Base-by-base conservation (phyloP, 345 rosid species). In the Atalantia buxifolia region DNA sequence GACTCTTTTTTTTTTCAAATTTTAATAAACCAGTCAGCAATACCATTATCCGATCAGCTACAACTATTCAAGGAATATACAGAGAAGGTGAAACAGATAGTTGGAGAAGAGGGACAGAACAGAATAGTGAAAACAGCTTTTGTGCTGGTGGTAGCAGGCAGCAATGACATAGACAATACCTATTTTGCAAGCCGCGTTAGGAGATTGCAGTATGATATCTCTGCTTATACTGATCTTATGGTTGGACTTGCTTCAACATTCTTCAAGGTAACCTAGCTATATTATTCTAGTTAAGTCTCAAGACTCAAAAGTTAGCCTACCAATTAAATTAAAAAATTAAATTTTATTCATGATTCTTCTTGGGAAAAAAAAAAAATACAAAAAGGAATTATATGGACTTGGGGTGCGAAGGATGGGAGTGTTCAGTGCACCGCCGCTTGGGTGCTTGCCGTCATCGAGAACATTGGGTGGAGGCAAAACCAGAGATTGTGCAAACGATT, bases 151-250 rank as follows among this genome's bases (percentile, higher is more conserved):
- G 91, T 88, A 1, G 86, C 89, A 5, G 86, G 94, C 22, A 89
- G 89, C 77, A 83, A 90, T 28, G 94, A 90, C 74, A 84, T 90
- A 27, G 86, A 89, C 72, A 81, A 78, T 55, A 87, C 87, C 4
- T 90, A 86, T 50, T 87, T 87, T 53, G n/a, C 50, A 9, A 53
- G 83, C 0, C 78, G 84, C 10, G 38, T 75, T 40, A 72, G 88
- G 25, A 72, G 77, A 67, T 67, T 81, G 9, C 80, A 80, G 13
- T 87, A 83, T 24, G 83, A 85, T 65, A 12, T 87, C 62, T 78
- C 86, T 33, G 40, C 84, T 42, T 89, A 87, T 62, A 79, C 89
- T 1, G 81, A 79, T 42, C 69, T 87, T 28, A 70, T 90, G 82
- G 63, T 71, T 9, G 21, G 77, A 31, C 76, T 68, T 0, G 87